Evolutionary conservation across 176 grass and related monocot species (phyloP).

Genomic region (Aegilops bicornis): DNA sequence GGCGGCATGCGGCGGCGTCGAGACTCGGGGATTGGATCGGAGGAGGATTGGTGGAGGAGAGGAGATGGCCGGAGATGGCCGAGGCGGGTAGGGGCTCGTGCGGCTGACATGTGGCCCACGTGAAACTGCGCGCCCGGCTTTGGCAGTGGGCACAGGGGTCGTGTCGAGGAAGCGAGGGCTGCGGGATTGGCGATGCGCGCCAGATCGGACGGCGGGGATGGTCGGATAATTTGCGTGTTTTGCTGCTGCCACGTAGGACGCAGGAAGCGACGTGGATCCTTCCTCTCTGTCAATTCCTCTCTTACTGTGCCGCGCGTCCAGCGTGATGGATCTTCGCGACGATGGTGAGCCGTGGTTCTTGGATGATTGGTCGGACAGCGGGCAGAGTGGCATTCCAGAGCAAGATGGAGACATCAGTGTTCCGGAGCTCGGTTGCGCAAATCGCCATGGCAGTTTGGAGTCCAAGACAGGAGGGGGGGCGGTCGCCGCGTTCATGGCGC

Average conservation of each 20-base stretch:
- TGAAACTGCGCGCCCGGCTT: neutral
- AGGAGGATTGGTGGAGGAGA: constrained; percentile 20
- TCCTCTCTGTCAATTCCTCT: neutral
- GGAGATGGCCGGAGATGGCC: constrained; percentile 30
- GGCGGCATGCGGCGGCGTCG: constrained; percentile 16
- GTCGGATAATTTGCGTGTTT: neutral
- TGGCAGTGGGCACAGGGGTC: constrained; percentile 10
- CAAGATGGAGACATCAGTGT: too few species aligned
- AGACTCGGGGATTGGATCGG: constrained; percentile 31
- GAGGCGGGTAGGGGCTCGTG: neutral
- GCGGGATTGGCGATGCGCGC: neutral
- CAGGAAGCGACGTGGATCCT: neutral
- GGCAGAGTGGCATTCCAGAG: too few species aligned
- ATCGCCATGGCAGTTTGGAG: too few species aligned
- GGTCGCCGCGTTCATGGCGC: too few species aligned
- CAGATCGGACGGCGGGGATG: constrained; percentile 21
- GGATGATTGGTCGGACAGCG: too few species aligned
- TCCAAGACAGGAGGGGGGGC: too few species aligned
- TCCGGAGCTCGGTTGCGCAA: too few species aligned
- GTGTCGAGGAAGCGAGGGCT: neutral
- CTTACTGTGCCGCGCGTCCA: too few species aligned
- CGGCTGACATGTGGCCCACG: constrained; percentile 19
- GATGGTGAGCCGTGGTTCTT: too few species aligned
- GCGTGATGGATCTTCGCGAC: too few species aligned
- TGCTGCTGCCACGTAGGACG: neutral